Evolutionary conservation across 768 basidiomycete species (phyloP).

Genomic region (Pulveroboletus sp.): DNA sequence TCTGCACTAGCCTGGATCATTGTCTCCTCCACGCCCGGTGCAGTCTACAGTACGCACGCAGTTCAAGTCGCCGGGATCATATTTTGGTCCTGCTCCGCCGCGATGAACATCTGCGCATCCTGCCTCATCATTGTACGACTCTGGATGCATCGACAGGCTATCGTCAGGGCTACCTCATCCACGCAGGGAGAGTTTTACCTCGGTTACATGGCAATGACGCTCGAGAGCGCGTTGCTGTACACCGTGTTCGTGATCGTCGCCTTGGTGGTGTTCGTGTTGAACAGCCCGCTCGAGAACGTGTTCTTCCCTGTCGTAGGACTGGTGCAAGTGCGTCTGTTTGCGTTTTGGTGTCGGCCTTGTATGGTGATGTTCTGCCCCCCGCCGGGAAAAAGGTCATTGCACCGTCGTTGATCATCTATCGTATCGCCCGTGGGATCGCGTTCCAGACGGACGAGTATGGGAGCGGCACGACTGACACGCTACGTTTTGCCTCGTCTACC

Average conservation of each 20-base stretch:
- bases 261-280: conserved; percentile 11
- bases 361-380: neutral
- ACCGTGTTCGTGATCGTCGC: conserved; percentile 9
- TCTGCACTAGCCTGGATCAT: conserved; percentile 17
- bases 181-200: conserved; percentile 18
- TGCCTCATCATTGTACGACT: conserved; percentile 13
- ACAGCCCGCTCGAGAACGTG: conserved; percentile 22
- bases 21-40: conserved; percentile 10
- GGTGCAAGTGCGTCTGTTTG: conserved; percentile 11
- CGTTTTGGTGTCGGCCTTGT: neutral
- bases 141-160: conserved; percentile 15
- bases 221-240: conserved; percentile 22
- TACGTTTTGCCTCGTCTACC: conserved; percentile 8
- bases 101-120: conserved; percentile 15
- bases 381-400: conserved; percentile 11
- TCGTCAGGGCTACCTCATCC: conserved; percentile 7
- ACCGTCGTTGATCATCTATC: conserved; percentile 18
- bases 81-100: conserved; percentile 16
- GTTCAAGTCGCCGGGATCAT: conserved; percentile 13
- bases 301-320: conserved; percentile 22
- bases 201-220: conserved; percentile 23
- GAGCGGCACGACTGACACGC: neutral
- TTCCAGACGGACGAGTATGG: conserved; percentile 15
- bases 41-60: conserved; percentile 12
- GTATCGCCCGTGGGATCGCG: conserved; percentile 18